These are phyloP conservation scores for Fragilariopsis cylindrus DNA, from an alignment of 108 stramenopile species.

Conservation along the genomic window DNA sequence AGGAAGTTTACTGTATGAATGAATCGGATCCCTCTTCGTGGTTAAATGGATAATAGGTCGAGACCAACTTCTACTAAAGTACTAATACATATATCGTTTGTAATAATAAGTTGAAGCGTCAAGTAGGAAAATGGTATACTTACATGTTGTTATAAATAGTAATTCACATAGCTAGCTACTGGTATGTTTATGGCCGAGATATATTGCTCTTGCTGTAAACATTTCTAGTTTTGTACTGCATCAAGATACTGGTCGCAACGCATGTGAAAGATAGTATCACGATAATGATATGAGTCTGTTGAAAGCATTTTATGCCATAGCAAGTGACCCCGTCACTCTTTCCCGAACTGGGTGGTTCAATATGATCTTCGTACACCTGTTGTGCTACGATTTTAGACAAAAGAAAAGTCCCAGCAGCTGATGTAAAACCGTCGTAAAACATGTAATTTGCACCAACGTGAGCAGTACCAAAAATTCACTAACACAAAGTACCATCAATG, in stretches of 20 bases:
- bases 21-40: too few species aligned
- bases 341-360: conserved; percentile 26
- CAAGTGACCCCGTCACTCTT: conserved; percentile 40
- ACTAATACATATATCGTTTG: too few species aligned
- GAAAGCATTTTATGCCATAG: conserved; percentile 65
- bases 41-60: too few species aligned
- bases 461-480: conserved; percentile 73
- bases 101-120: too few species aligned
- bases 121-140: too few species aligned
- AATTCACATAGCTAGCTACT: too few species aligned
- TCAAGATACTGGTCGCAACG: conserved; percentile 42
- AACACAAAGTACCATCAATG: conserved; percentile 73
- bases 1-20: too few species aligned
- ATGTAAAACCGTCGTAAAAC: conserved; percentile 81
- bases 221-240: conserved; percentile 35
- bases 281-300: conserved; percentile 54
- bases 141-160: too few species aligned
- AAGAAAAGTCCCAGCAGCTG: conserved; percentile 80
- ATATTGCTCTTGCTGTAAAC: conserved; percentile 18
- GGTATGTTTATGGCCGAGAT: neutral
- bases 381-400: conserved; percentile 80
- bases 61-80: too few species aligned
- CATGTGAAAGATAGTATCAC: conserved; percentile 51
- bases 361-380: conserved; percentile 72
- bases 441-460: conserved; percentile 86